Conservation (phyloP, 306 rosid genomes). For the Trichosanthes truncata region DNA sequence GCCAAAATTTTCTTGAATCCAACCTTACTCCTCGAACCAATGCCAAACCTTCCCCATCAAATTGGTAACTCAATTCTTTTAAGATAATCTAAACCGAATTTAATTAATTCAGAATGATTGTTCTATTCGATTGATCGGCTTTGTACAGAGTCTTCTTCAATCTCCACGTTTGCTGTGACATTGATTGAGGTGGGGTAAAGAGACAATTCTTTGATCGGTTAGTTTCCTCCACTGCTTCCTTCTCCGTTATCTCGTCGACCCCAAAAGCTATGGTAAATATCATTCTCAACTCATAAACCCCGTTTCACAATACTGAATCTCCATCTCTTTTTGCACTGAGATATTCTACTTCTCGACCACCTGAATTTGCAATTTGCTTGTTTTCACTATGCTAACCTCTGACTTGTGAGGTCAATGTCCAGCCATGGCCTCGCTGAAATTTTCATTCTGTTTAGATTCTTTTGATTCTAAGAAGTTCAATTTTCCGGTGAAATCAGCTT, state of each 20-base stretch:
- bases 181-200: not conserved
- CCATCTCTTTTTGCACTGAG: too few relatives aligned
- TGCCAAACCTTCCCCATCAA: too few relatives aligned
- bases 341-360: too few relatives aligned
- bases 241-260: slow-evolving; percentile 20
- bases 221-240: slow-evolving; percentile 40
- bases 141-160: not conserved
- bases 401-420: not conserved
- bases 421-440: slow-evolving; percentile 52
- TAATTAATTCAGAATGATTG: too few relatives aligned
- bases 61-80: too few relatives aligned
- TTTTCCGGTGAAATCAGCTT: slow-evolving; percentile 11
- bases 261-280: slow-evolving; percentile 4
- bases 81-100: too few relatives aligned
- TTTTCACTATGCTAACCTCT: not conserved
- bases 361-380: not conserved
- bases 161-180: not conserved
- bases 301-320: not conserved
- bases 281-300: not conserved
- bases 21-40: too few relatives aligned
- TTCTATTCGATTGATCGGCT: not conserved
- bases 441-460: slow-evolving; percentile 33
- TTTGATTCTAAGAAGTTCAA: slow-evolving; percentile 33
- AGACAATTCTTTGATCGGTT: not conserved
- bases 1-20: too few relatives aligned